Evolutionary conservation across 2,329 filamentous ascomycete genomes (phyloP).

Genomic region (Hymenoscyphus salicellus): DNA sequence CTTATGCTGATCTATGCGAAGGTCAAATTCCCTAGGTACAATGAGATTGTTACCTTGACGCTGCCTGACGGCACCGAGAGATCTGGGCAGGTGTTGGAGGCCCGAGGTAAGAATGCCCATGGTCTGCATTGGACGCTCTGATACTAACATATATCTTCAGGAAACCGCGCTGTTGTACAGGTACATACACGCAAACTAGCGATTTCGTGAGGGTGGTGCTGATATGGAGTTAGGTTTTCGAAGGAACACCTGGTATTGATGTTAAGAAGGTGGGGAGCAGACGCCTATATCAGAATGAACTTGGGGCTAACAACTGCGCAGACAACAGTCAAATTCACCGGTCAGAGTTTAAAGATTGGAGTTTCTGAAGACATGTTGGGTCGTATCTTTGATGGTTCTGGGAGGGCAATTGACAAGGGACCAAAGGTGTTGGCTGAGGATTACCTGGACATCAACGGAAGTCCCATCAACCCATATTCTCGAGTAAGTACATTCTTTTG

Average conservation of each 20-base stretch:
- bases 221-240: conserved; percentile 71
- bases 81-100: conserved; percentile 94
- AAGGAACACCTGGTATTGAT: conserved; percentile 95
- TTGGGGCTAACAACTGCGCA: conserved; percentile 39
- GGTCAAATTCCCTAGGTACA: conserved; percentile 97
- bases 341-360: conserved; percentile 95
- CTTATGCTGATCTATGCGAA: conserved; percentile 41
- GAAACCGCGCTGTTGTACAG: conserved; percentile 92
- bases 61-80: conserved; percentile 92
- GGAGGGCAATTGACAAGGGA: conserved; percentile 96
- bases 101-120: conserved; percentile 65
- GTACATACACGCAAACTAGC: conserved; percentile 46
- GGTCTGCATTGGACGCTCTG: conserved; percentile 8
- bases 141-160: conserved; percentile 45
- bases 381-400: conserved; percentile 97
- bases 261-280: conserved; percentile 76
- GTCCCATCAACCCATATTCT: conserved; percentile 96
- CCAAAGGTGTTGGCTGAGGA: conserved; percentile 97
- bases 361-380: conserved; percentile 99
- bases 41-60: conserved; percentile 95
- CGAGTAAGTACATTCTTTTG: conserved; percentile 59
- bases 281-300: neutral
- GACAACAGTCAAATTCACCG: conserved; percentile 97
- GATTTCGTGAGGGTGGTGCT: conserved; percentile 17
- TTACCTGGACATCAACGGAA: conserved; percentile 98